Percentiles rank a stretch among this genome's conserved stretches.
Conservation (phyloP, 768 basidiomycete species). For the Punctularia strigosozonata region DNA sequence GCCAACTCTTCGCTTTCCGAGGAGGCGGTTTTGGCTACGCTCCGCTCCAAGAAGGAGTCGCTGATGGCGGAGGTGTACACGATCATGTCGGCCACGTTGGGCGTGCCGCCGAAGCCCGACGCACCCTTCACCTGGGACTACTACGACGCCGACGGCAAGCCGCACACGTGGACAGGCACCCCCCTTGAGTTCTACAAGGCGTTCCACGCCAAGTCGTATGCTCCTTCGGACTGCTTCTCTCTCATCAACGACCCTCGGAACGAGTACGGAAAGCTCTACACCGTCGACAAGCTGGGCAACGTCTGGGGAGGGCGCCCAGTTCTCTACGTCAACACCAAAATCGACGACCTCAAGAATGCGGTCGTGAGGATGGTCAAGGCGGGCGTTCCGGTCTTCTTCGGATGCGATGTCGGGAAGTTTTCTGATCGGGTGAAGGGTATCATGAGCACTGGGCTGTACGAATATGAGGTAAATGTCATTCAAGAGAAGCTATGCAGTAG, state of each 20-base stretch:
- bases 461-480: conserved; percentile 57
- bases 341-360: conserved; percentile 67
- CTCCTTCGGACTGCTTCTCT: conserved; percentile 74
- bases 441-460: conserved; percentile 78
- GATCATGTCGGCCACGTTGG: conserved; percentile 76
- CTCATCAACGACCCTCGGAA: conserved; percentile 94
- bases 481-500: too few species aligned
- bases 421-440: conserved; percentile 62
- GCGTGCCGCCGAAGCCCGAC: conserved; percentile 69
- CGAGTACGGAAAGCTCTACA: conserved; percentile 70
- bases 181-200: conserved; percentile 69
- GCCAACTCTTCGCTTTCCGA: conserved; percentile 30
- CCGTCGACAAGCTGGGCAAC: conserved; percentile 88
- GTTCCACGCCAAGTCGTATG: conserved; percentile 44
- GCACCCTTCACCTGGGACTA: conserved; percentile 82
- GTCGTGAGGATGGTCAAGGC: conserved; percentile 83
- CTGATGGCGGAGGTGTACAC: conserved; percentile 78
- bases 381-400: conserved; percentile 88
- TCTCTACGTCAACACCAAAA: conserved; percentile 83
- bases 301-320: conserved; percentile 81
- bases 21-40: conserved; percentile 34
- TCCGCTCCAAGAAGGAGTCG: conserved; percentile 76
- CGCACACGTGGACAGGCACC: conserved; percentile 66
- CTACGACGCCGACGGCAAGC: conserved; percentile 69
- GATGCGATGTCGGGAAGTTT: conserved; percentile 90